Evolutionary conservation across 768 basidiomycete genomes (phyloP).

Genomic region (Floccularia luteovirens): DNA sequence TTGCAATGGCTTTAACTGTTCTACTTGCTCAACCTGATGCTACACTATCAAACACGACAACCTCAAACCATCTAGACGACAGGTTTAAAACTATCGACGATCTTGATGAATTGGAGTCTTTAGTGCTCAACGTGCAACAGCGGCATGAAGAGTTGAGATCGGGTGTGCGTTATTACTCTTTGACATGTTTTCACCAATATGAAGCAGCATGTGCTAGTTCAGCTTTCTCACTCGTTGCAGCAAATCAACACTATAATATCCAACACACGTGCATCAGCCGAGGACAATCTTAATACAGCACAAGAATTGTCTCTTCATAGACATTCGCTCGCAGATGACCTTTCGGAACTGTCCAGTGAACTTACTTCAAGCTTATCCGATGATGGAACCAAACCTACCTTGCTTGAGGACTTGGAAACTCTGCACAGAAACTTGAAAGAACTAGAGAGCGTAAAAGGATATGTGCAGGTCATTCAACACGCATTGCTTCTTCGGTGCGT

Average conservation of each 20-base stretch:
- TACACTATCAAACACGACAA: constrained; percentile 23
- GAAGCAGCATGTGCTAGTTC: constrained; percentile 36
- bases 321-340: constrained; percentile 72
- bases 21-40: constrained; percentile 43
- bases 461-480: constrained; percentile 68
- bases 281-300: constrained; percentile 50
- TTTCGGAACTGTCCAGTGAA: constrained; percentile 57
- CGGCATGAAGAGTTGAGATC: constrained; percentile 30
- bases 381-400: constrained; percentile 42
- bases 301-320: constrained; percentile 72
- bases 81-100: constrained; percentile 41
- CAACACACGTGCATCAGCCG: constrained; percentile 37
- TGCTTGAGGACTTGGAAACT: constrained; percentile 78
- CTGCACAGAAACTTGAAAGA: constrained; percentile 74
- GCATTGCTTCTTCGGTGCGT: constrained; percentile 66
- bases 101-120: constrained; percentile 36
- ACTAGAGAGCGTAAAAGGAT: constrained; percentile 66
- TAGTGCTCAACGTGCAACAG: constrained; percentile 33
- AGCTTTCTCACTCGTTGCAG: constrained; percentile 51
- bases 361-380: constrained; percentile 51
- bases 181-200: constrained; percentile 10
- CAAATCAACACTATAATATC: constrained; percentile 37
- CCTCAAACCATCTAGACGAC: constrained; percentile 32
- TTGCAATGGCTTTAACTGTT: too few species aligned
- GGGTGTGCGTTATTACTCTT: constrained; percentile 32